Percentiles rank a stretch among this genome's conserved stretches.
Conservation (phyloP, 2,329 filamentous ascomycete species). For the Aspergillus neotritici region DNA sequence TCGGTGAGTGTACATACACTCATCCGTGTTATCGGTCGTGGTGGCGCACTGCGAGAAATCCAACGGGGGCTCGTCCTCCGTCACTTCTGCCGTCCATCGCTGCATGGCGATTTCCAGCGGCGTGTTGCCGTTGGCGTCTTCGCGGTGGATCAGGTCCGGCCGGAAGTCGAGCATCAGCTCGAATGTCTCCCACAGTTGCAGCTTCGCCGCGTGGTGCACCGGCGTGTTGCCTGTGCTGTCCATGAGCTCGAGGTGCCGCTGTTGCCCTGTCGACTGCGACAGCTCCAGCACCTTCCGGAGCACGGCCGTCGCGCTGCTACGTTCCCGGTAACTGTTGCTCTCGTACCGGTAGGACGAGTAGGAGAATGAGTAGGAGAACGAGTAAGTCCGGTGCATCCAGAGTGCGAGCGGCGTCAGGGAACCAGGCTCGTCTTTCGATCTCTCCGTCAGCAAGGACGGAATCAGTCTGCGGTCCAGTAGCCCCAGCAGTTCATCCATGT, state of each 20-base stretch:
- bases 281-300: conserved; percentile 47
- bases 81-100: conserved; percentile 22
- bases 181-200: conserved; percentile 55
- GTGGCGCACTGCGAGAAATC: not conserved
- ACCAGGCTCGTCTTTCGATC: conserved; percentile 20
- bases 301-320: conserved; percentile 36
- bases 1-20: not conserved
- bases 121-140: conserved; percentile 71
- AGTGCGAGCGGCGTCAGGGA: conserved; percentile 50
- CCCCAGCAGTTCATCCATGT: conserved; percentile 56
- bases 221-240: conserved; percentile 42
- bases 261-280: too few species aligned
- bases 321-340: conserved; percentile 2
- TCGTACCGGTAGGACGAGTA: not conserved
- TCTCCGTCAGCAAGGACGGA: conserved; percentile 27
- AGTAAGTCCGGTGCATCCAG: conserved; percentile 42
- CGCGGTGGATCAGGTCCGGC: conserved; percentile 59
- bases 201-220: conserved; percentile 34
- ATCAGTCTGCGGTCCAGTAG: conserved; percentile 51
- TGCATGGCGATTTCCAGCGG: conserved; percentile 52
- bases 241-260: not conserved
- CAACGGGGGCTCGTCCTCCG: conserved; percentile 10
- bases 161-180: conserved; percentile 45
- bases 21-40: not conserved
- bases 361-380: conserved; percentile 4